Evolutionary conservation across 352 stramenopile species (phyloP), one percentile per base, ranked within the genome.

Genomic region (Phytophthora chlamydospora): DNA sequence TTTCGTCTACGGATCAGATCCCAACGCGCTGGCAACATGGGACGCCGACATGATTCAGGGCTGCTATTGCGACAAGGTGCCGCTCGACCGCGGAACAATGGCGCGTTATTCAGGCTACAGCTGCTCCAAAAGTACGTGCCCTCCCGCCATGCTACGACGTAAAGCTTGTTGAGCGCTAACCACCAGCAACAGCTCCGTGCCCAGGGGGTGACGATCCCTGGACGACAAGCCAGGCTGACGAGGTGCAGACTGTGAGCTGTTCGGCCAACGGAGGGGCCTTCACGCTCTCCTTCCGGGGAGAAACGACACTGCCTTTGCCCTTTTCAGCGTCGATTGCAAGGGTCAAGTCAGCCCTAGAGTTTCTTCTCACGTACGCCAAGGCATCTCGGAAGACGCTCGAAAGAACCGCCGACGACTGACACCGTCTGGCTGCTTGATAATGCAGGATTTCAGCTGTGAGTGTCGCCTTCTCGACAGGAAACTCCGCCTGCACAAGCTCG

Each of bases 141-240:
- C 24, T 6, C 24, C 24, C n/a, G n/a, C 32, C 24, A 3, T 29
- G 24, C 24, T 19, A 27, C 24, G 11, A 40, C 24, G 4, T 29
- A 1, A 4, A 29, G 35, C 46, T 4, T 34, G 16, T 42, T 40
- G 17, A 43, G 14, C 32, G 9, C 14, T 43, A 13, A 46, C 12
- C 29, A 51, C 6, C 40, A 43, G 32, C 24, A 3, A 29, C 24
- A 29, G 24, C 4, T 29, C 24, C 24, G 24, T 29, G 91, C 44
- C 86, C 88, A 2, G 76, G 66, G 33, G 91, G 91, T 8, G 91
- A 98, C 56, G 91, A 98, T 54, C 89, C 91, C 8, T 91, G 89
- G 73, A 97, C 87, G 0, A 66, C 71, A 1, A 76, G 67, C 9
- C 83, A 93, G 60, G 69, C 81, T 1, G 67, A 91, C 35, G 91